phyloP scores from a whole-genome alignment of 495 filamentous ascomycete species.

The Talaromyces wortmannii region DNA sequence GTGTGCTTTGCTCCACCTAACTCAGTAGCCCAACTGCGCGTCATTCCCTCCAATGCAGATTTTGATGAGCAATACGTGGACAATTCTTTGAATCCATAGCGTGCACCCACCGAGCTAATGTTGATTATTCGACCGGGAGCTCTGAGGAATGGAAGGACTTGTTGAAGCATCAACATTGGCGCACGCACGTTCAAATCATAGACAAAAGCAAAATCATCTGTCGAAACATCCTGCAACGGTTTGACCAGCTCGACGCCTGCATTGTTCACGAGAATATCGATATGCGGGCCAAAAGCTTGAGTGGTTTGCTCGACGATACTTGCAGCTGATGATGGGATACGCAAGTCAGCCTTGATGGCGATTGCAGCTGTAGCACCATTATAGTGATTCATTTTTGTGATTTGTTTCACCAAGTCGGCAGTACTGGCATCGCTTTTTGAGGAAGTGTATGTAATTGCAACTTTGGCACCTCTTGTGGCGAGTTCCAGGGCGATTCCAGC shows the following conservation, averaged over 20 bases:
- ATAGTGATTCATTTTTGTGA: no score
- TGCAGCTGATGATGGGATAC: conserved; percentile 11
- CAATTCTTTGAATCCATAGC: conserved; percentile 24
- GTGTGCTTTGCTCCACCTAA: conserved; percentile 30
- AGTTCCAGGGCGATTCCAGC: no score
- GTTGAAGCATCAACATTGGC: conserved; percentile 28
- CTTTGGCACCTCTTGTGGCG: no score
- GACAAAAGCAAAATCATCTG: conserved; percentile 16
- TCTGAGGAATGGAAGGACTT: conserved; percentile 29
- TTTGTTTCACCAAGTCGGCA: no score
- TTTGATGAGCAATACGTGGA: conserved; percentile 34
- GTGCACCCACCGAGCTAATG: conserved; percentile 37
- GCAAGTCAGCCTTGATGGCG: conserved; percentile 9
- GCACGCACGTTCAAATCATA: conserved; percentile 22
- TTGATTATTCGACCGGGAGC: conserved; percentile 34
- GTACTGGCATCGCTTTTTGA: no score
- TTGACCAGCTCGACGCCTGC: conserved; percentile 6
- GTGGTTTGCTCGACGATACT: conserved; percentile 19
- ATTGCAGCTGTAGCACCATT: not conserved
- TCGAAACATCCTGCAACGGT: conserved; percentile 18
- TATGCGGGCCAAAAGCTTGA: conserved; percentile 9
- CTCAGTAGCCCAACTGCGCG: conserved; percentile 30
- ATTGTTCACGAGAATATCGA: conserved; percentile 20
- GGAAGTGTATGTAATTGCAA: no score
- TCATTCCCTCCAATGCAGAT: conserved; percentile 36